Evolutionary conservation across 2,329 filamentous ascomycete genomes (phyloP), one percentile per base, ranked within the genome.

Genomic region (Madurella mycetomatis): DNA sequence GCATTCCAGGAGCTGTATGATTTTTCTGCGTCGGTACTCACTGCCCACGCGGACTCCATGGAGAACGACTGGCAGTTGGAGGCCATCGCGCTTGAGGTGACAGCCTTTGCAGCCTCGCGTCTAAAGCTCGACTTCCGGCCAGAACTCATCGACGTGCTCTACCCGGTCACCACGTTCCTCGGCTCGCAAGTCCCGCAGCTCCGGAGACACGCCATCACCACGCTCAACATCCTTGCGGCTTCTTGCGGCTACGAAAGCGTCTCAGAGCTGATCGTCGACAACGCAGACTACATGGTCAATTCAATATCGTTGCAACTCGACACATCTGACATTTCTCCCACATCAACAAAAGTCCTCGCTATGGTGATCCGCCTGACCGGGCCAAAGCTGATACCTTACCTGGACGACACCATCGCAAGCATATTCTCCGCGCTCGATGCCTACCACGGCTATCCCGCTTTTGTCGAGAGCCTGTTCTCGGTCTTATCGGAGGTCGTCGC

Each of bases 221-320:
- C 88, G 37, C 77, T 99, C 13, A 94, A 96, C 65, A 82, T 84
- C 16, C 76, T 96, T n/a, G 86, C 92, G 1, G 66, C 71, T 2
- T 80, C 86, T 0, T 96, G 90, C 64, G 83, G 81, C 1, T 99
- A 97, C 64, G 58, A 67, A 0, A 85, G 79, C 62, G 87, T 92
- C 4, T 86, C 87, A 25, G 84, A 88, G 15, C 75, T 99, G 60
- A 86, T 99, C 40, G 82, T 97, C 30, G 84, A 88, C 49, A 99
- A 99, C 57, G 92, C 90, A 15, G 94, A 99, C 70, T 99, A 99
- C 68, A 88, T 99, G 72, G 86, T 97, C 57, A 97, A 97, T 66
- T 90, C 94, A 0, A 84, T 99, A 15, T 90, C 89, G 0, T 72
- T 97, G 56, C 88, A 91, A 58, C 80, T 99, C 8, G 96, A 96